These are phyloP conservation scores for Chlorophyllum brunneum DNA, from an alignment of 768 basidiomycete genomes.

Conservation along the genomic window DNA sequence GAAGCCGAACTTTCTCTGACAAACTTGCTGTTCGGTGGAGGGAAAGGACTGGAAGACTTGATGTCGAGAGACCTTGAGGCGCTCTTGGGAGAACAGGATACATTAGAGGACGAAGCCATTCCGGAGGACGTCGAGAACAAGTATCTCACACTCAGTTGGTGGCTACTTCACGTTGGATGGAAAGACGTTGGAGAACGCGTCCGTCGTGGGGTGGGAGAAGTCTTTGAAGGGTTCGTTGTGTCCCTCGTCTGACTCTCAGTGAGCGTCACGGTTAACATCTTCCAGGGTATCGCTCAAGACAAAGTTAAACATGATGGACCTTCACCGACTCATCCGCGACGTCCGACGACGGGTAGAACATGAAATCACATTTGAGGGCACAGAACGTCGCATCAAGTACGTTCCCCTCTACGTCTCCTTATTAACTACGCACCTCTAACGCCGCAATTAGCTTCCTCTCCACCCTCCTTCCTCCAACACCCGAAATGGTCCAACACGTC, in stretches of 20 bases:
- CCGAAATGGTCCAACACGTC: constrained; percentile 65
- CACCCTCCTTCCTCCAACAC: constrained; percentile 71
- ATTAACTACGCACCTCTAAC: neutral
- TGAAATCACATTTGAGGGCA: constrained; percentile 59
- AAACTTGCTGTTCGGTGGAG: constrained; percentile 31
- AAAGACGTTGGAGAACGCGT: constrained; percentile 20
- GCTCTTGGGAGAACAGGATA: constrained; percentile 17
- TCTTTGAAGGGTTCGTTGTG: constrained; percentile 71
- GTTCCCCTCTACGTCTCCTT: constrained; percentile 20
- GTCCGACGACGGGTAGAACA: constrained; percentile 76
- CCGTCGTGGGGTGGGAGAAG: constrained; percentile 31
- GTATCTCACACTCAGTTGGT: constrained; percentile 19
- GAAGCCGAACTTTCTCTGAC: constrained; percentile 36
- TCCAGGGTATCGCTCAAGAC: constrained; percentile 79
- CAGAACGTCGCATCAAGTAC: constrained; percentile 53
- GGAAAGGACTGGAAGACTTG: constrained; percentile 21
- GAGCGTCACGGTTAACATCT: neutral
- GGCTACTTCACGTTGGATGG: constrained; percentile 19
- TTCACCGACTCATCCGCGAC: constrained; percentile 65
- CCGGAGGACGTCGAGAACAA: constrained; percentile 62
- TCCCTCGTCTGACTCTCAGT: too few species aligned
- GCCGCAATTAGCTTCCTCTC: constrained; percentile 56
- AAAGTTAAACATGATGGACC: constrained; percentile 64
- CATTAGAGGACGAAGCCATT: constrained; percentile 21
- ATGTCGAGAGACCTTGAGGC: constrained; percentile 20